Base-by-base conservation (phyloP, 176 grass and related monocot species). In the Olyra latifolia region DNA sequence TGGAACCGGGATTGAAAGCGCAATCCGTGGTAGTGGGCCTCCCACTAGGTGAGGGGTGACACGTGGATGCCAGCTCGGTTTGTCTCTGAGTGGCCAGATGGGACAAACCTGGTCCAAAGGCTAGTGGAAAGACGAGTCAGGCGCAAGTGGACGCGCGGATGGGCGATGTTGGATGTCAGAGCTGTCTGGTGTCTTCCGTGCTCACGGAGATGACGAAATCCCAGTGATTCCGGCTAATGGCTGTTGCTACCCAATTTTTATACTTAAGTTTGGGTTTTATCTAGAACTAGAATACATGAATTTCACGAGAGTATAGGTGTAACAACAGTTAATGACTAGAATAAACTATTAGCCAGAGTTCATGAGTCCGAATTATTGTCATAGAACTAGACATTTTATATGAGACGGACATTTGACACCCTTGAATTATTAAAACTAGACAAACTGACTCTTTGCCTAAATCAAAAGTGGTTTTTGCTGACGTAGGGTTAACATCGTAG, bases 91-190 rank as follows among this genome's bases (percentile, higher is more conserved):
- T 48, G 53, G 44, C 7, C 41, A 71, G 17, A 81, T 49, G 54
- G 41, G 79, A 72, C 79, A 72, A 49, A 47, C 53, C 54, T 61
- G 16, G 63, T n/a, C 77, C 77, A 68, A 79, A 27, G 28, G 19
- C 11, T 24, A 5, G 10, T 2, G 50, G 50, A 53, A 53, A 8
- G 50, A 19, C 6, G 1, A 8, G 20, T 15, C 49, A 20, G 17
- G 0, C 17, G 20, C 19, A 9, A n/a, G 19, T 53, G 50, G 50
- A 53, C n/a, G n/a, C n/a, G n/a, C 0, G 19, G 19, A n/a, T 53
- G 50, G 5, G 3, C 20, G 50, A 53, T 53, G 19, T 53, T n/a
- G 50, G 17, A n/a, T 54, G 7, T 53, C 17, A 53, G 17, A 53
- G 50, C 19, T 3, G 0, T 53, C 50, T 19, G 6, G 19, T n/a